These are phyloP conservation scores for Pleoardoris graminearum DNA, from an alignment of 2,329 filamentous ascomycete species.

Conservation along the genomic window DNA sequence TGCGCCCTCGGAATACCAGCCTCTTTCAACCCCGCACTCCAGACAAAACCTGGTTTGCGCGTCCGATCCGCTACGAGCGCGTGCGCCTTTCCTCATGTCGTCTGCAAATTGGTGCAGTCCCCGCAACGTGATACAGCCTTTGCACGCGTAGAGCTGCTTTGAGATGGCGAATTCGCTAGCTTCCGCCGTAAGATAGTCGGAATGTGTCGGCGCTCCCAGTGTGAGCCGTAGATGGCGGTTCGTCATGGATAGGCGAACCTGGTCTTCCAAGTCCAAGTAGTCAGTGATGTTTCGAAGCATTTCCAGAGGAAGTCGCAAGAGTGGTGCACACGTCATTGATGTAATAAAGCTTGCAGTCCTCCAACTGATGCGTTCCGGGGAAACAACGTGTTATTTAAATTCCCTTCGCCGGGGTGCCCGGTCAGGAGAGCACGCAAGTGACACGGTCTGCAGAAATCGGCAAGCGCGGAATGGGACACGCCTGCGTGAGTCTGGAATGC, in stretches of 20 bases:
- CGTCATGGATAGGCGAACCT: constrained; percentile 18
- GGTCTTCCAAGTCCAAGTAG: constrained; percentile 27
- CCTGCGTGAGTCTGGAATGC: neutral
- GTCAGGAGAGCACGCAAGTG: constrained; percentile 11
- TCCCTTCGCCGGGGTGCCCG: neutral
- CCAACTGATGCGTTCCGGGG: neutral
- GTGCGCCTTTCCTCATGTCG: constrained; percentile 36
- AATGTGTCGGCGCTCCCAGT: constrained; percentile 23
- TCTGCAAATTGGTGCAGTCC: constrained; percentile 29
- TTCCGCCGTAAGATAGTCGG: constrained; percentile 29
- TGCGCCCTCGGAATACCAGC: constrained; percentile 25
- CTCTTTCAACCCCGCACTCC: constrained; percentile 27
- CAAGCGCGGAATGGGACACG: constrained; percentile 7
- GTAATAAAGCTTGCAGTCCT: neutral
- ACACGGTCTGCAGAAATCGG: constrained; percentile 12
- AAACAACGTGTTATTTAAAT: neutral
- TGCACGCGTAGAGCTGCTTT: constrained; percentile 29
- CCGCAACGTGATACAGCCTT: constrained; percentile 23
- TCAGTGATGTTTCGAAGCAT: constrained; percentile 27
- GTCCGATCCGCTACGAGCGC: constrained; percentile 25
- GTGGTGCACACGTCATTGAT: constrained; percentile 18
- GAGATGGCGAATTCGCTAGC: constrained; percentile 21
- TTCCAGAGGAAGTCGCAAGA: constrained; percentile 31
- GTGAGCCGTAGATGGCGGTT: constrained; percentile 24
- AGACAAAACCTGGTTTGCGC: constrained; percentile 32